Evolutionary conservation across 108 stramenopile genomes (phyloP).

Genomic region (Stephanodiscus triporus): DNA sequence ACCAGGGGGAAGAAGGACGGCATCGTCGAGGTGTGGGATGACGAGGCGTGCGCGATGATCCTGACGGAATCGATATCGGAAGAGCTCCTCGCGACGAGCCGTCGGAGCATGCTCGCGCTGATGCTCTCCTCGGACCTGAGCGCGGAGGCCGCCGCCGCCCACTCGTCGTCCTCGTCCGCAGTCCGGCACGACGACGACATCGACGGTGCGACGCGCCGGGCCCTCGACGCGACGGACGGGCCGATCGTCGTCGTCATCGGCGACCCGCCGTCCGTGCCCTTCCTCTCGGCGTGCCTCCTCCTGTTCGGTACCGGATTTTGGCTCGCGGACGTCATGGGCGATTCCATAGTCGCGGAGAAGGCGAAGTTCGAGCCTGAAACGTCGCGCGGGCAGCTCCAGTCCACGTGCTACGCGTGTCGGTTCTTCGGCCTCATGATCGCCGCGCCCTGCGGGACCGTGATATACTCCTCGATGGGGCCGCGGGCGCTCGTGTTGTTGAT

Average conservation of each 20-base stretch:
- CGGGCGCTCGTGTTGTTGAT: slow-evolving; percentile 61
- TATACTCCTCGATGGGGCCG: slow-evolving; percentile 69
- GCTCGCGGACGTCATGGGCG: slow-evolving; percentile 90
- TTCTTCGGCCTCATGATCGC: slow-evolving; percentile 88
- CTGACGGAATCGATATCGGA: no score
- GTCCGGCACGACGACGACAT: slow-evolving; percentile 20
- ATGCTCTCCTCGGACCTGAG: slow-evolving; percentile 55
- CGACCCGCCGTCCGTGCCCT: slow-evolving; percentile 64
- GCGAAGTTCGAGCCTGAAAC: slow-evolving; percentile 89
- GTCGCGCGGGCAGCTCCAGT: slow-evolving; percentile 74
- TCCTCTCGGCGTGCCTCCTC: slow-evolving; percentile 55
- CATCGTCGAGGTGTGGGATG: no score
- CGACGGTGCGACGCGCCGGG: no score
- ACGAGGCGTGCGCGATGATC: no score
- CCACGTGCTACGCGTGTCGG: slow-evolving; percentile 80
- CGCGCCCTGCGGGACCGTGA: slow-evolving; percentile 64
- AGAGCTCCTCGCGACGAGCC: no score
- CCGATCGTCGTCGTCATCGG: slow-evolving; percentile 1
- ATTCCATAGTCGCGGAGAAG: slow-evolving; percentile 86
- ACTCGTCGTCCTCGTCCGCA: no score
- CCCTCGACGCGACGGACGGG: no score
- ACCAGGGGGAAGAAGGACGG: no score
- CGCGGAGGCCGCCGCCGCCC: no score
- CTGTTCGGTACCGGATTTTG: slow-evolving; percentile 82
- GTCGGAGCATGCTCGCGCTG: slow-evolving; percentile 58